phyloP scores from a whole-genome alignment of 345 rosid genomes.

The Corchorus capsularis region DNA sequence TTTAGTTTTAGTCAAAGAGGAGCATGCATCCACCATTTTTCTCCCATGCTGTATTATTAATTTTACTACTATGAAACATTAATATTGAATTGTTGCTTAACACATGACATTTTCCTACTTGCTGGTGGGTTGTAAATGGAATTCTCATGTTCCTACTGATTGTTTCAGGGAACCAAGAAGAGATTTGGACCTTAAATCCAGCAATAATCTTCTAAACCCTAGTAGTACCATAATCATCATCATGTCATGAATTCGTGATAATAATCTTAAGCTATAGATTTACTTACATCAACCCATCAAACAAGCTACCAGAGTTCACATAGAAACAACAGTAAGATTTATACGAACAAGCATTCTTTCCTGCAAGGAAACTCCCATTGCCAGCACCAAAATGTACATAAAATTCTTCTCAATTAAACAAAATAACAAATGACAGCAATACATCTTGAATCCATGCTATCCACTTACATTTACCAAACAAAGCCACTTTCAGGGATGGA shows the following conservation, averaged over 20 bases:
- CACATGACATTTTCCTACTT: not conserved
- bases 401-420: not conserved
- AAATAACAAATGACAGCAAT: not conserved
- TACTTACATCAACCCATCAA: not conserved
- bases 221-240: too few relatives aligned
- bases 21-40: too few relatives aligned
- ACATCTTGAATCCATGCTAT: conserved; percentile 7
- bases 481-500: not conserved
- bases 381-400: conserved; percentile 5
- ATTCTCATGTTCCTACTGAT: too few relatives aligned
- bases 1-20: too few relatives aligned
- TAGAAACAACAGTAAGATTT: not conserved
- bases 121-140: not conserved
- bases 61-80: too few relatives aligned
- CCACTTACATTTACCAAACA: conserved; percentile 5
- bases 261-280: too few relatives aligned
- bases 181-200: not conserved
- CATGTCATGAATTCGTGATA: too few relatives aligned
- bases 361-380: not conserved
- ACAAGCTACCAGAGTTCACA: not conserved
- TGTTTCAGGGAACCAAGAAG: not conserved
- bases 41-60: too few relatives aligned
- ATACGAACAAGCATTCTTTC: not conserved
- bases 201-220: not conserved
- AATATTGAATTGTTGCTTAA: too few relatives aligned